phyloP scores from a whole-genome alignment of 2,329 filamentous ascomycete species.

The Ceratocystis eucalypticola region DNA sequence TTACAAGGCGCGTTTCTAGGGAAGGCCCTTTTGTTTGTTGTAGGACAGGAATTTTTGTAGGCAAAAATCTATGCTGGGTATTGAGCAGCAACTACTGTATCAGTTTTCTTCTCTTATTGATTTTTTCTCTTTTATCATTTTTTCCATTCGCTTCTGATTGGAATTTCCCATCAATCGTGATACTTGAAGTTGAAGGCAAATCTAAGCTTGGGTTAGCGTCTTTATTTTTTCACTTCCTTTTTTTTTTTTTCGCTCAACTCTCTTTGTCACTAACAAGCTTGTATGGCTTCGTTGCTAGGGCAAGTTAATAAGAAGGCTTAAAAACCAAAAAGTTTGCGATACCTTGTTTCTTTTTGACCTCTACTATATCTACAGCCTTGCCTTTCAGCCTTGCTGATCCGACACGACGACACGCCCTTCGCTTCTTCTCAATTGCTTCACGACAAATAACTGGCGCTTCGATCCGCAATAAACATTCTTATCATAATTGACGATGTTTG shows the following conservation, averaged over 20 bases:
- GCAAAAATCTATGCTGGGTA: not conserved
- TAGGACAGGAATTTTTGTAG: not conserved
- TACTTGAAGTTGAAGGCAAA: not conserved
- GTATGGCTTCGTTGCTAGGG: not conserved
- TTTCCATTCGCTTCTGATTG: not conserved
- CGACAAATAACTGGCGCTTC: not conserved
- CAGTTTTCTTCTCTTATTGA: not conserved
- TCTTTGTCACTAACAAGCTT: not conserved
- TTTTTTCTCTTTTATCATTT: not conserved
- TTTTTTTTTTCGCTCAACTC: not conserved
- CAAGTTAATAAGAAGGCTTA: not conserved
- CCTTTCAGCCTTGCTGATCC: not conserved
- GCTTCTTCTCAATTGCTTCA: not conserved
- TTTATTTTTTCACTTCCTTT: not conserved
- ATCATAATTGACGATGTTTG: constrained; percentile 12
- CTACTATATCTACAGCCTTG: not conserved
- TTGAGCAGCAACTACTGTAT: not conserved
- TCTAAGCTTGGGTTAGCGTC: not conserved
- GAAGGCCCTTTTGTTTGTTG: constrained; percentile 6
- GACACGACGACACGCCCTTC: not conserved
- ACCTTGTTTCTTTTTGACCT: not conserved
- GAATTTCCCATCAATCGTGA: not conserved
- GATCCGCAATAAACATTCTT: not conserved
- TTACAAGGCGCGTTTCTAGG: not conserved
- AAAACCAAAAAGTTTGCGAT: constrained; percentile 6